Evolutionary conservation across 768 basidiomycete species (phyloP).

Genomic region (Termitomyces sp.): DNA sequence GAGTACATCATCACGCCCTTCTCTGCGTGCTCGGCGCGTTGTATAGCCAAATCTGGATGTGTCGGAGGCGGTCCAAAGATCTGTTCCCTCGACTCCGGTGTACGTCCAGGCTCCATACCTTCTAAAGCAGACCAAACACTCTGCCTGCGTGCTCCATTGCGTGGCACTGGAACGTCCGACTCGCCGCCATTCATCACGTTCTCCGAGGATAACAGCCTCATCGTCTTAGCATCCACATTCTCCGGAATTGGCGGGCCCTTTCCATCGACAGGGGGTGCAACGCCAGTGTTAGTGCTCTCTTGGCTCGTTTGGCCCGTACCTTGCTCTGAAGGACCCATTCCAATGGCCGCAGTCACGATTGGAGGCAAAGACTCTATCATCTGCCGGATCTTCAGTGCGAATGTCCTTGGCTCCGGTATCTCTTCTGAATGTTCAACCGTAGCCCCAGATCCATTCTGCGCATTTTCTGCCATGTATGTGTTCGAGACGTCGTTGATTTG

Average conservation of each 20-base stretch:
- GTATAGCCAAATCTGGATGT: conserved; percentile 9
- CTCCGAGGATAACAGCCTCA: conserved; percentile 50
- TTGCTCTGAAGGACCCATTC: conserved; percentile 9
- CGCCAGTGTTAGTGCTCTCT: not conserved
- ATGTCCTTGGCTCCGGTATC: conserved; percentile 27
- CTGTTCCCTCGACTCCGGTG: conserved; percentile 11
- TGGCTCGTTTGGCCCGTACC: not conserved
- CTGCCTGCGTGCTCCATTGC: conserved; percentile 20
- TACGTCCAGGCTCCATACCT: conserved; percentile 24
- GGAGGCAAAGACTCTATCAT: conserved; percentile 32
- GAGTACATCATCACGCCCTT: conserved; percentile 72
- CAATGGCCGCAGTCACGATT: conserved; percentile 13
- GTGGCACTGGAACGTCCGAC: conserved; percentile 13
- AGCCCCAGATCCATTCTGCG: not conserved
- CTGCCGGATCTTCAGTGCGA: conserved; percentile 29
- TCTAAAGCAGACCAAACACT: conserved; percentile 63
- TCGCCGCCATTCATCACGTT: conserved; percentile 56
- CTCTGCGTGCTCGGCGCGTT: conserved; percentile 33
- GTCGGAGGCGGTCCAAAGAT: conserved; percentile 5
- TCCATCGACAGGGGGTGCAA: conserved; percentile 13
- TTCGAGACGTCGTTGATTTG: conserved; percentile 27
- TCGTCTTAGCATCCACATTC: conserved; percentile 41
- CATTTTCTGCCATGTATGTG: not conserved
- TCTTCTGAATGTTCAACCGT: conserved; percentile 10
- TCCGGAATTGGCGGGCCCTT: conserved; percentile 32